A percentile compares a stretch with the other conserved stretches of the same genome.
Conservation (phyloP, 176 grass and related monocot species). For the sorghum (Sorghum bicolor) region DNA sequence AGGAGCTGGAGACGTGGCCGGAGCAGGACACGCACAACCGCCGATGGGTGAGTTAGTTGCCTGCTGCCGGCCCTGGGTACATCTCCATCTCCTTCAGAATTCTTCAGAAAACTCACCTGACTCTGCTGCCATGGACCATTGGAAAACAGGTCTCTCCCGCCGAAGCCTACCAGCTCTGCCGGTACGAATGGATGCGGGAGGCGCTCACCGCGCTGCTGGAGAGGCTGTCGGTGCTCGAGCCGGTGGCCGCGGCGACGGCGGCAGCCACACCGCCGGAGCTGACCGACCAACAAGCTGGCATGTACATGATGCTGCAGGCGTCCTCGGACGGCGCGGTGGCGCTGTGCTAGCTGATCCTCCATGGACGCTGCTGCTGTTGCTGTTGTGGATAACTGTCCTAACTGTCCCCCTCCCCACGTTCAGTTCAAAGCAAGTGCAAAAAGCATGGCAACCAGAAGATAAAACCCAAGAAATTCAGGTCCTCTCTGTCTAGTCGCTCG, state of each 20-base stretch:
- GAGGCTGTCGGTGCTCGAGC: slow-evolving; percentile 30
- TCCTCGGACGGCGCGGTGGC: slow-evolving; percentile 51
- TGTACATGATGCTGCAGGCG: slow-evolving; percentile 67
- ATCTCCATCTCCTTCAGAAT: neutral
- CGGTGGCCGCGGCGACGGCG: slow-evolving; percentile 8
- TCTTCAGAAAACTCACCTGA: neutral
- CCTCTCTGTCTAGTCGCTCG: slow-evolving; percentile 2
- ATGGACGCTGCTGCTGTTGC: neutral
- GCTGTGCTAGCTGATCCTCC: slow-evolving; percentile 53
- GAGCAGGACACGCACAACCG: slow-evolving; percentile 58
- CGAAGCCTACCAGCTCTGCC: slow-evolving; percentile 64
- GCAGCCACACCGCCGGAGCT: slow-evolving; percentile 23
- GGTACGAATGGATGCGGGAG: slow-evolving; percentile 93
- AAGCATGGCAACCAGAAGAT: slow-evolving; percentile 3
- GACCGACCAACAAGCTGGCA: slow-evolving; percentile 31
- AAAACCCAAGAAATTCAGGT: neutral
- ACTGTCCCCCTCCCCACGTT: neutral
- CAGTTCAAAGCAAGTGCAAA: slow-evolving; percentile 13
- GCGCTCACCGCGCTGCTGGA: slow-evolving; percentile 62
- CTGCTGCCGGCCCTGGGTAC: neutral
- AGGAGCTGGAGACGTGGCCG: slow-evolving; percentile 69
- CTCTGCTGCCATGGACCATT: neutral
- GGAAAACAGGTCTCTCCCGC: slow-evolving; percentile 42
- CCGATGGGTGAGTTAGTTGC: slow-evolving; percentile 52
- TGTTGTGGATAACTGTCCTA: slow-evolving; percentile 25